Evolutionary conservation across 208 protist species (phyloP), one percentile per base, ranked within the genome.

Genomic region (Leishmania gerbilli): DNA sequence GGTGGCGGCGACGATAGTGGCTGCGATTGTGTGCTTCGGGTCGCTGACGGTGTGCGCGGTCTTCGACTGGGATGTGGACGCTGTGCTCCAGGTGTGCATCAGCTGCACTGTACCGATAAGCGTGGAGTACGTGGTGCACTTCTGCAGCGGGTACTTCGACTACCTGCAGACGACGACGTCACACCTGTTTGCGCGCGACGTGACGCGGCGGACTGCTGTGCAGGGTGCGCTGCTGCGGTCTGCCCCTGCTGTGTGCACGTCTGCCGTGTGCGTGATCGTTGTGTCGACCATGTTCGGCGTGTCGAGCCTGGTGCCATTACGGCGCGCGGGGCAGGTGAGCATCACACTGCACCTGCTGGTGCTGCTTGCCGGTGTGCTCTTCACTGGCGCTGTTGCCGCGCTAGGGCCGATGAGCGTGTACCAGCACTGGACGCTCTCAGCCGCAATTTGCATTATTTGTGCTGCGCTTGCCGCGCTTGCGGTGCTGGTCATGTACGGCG

Each of bases 111-210:
- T 94, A 37, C 87, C 84, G 19, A 85, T 94, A 53, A 81, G 80
- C 42, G 78, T 90, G 40, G 88, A 91, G 81, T 91, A 94, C 80
- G 76, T 87, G 24, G 79, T 94, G 40, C 85, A 92, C 81, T 84
- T 91, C 67, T 77, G 80, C 60, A 85, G 79, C 47, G 89, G 87
- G 19, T 94, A 94, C 85, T 87, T 86, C 34, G 90, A 94, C 79
- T 94, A 91, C 77, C 77, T 94, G 76, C 87, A 94, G 64, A 87
- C 83, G 65, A 90, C 88, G 49, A 89, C 89, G 49, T 92, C 90
- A 40, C 82, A 91, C 69, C 81, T 94, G 47, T 90, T 94, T 53
- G 90, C 90, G 17, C 58, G 62, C 21, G 79, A 83, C 45, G 84
- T 89, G 31, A 90, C 87, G 53, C 79, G 85, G 47, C 51, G 56